Evolutionary conservation across 768 basidiomycete genomes (phyloP).

Genomic region (Suillus variegatus): DNA sequence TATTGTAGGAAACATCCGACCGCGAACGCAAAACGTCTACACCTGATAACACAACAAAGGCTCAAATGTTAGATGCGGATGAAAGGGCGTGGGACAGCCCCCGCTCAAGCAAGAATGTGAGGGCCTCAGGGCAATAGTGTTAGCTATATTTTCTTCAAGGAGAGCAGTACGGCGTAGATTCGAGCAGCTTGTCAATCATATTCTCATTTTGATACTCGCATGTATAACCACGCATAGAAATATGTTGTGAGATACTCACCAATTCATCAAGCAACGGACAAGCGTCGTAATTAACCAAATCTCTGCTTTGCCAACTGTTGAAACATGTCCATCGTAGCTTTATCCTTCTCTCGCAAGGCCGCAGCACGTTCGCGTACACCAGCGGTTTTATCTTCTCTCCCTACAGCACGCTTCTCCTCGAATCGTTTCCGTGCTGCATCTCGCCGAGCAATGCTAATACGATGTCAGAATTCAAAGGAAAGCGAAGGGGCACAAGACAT

Average conservation of each 20-base stretch:
- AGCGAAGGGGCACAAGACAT: slow-evolving; percentile 22
- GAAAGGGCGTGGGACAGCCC: slow-evolving; percentile 39
- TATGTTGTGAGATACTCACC: slow-evolving; percentile 17
- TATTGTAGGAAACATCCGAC: slow-evolving; percentile 16
- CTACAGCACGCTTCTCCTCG: slow-evolving; percentile 47
- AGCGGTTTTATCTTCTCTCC: slow-evolving; percentile 50
- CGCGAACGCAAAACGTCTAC: slow-evolving; percentile 12
- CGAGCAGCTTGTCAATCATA: not conserved
- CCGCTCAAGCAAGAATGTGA: slow-evolving; percentile 3
- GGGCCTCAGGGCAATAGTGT: not conserved
- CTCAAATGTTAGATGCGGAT: slow-evolving; percentile 37
- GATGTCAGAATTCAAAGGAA: slow-evolving; percentile 11
- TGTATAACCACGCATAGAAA: not conserved
- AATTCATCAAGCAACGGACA: slow-evolving; percentile 6
- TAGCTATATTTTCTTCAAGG: not conserved
- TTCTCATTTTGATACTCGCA: not conserved
- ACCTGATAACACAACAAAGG: slow-evolving; percentile 1
- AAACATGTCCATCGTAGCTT: slow-evolving; percentile 96
- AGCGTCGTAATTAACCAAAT: slow-evolving; percentile 57
- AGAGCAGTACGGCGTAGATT: not conserved
- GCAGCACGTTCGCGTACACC: slow-evolving; percentile 60
- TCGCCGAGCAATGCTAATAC: slow-evolving; percentile 64
- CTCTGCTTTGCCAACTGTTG: slow-evolving; percentile 86
- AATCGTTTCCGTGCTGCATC: slow-evolving; percentile 70
- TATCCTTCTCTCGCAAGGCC: slow-evolving; percentile 76